Evolutionary conservation across 2,329 filamentous ascomycete species (phyloP), one percentile per base, ranked within the genome.

Genomic region (Leptographium flavum): DNA sequence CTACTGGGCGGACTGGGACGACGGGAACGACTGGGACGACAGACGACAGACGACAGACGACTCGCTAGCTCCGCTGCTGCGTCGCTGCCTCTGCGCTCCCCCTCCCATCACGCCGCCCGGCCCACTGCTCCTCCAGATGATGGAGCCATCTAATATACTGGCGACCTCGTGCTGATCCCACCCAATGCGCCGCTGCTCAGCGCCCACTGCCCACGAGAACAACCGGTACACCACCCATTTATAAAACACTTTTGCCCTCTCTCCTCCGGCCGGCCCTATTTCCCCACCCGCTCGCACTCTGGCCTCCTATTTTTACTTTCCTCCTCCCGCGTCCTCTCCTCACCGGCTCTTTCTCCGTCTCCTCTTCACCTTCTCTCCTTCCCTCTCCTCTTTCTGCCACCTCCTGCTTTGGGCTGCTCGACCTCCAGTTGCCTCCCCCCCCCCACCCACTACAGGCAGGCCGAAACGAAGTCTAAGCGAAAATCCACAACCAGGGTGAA

Each of bases 71-170:
- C n/a, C n/a, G n/a, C n/a, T n/a, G n/a, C n/a, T n/a, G n/a, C n/a
- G 8, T 28, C 10, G 6, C 25, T 27, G 5, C 25, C 27, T 11
- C 27, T 11, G 8, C 27, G 8, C 35, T 23, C 35, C 14, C 8
- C 17, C 10, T 14, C 23, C 23, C 25, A 32, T 36, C 41, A 36
- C 31, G 41, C 41, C 41, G 41, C 14, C 31, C 31, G 31, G 22
- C 43, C 27, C 37, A 45, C 37, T 33, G 27, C 23, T 31, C 14
- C 13, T 27, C n/a, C 38, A 31, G 32, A 27, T 45, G 38, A 45
- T 52, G 48, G 48, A 50, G 45, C 48, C 50, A 51, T 49, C 37
- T 46, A 49, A 46, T 48, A 41, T 48, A 43, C 45, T 39, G 44
- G 19, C 45, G 28, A 39, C 43, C 42, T 44, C 38, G 47, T 45